These are phyloP conservation scores for Sapria himalayana DNA, from an alignment of 345 rosid genomes.

Conservation along the genomic window DNA sequence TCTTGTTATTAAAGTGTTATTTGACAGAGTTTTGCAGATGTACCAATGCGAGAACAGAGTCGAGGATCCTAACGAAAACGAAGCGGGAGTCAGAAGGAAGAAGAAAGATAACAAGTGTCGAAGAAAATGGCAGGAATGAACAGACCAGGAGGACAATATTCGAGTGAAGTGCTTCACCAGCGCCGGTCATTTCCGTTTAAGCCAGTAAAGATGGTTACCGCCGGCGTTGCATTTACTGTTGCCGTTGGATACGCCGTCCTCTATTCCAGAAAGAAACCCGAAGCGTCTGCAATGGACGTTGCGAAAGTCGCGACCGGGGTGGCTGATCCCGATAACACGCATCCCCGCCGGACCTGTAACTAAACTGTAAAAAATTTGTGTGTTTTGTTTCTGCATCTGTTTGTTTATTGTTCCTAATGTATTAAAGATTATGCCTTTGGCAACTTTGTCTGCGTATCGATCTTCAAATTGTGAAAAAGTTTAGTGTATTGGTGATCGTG, in stretches of 20 bases:
- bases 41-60: too few relatives aligned
- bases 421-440: too few relatives aligned
- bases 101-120: background rate
- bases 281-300: slow-evolving; percentile 41
- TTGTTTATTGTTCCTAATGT: too few relatives aligned
- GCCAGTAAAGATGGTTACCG: slow-evolving; percentile 26
- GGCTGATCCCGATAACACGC: slow-evolving; percentile 21
- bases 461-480: too few relatives aligned
- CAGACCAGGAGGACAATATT: background rate
- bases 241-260: slow-evolving; percentile 29
- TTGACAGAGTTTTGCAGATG: too few relatives aligned
- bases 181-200: slow-evolving; percentile 9
- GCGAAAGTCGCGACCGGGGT: slow-evolving; percentile 40
- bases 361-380: too few relatives aligned
- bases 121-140: background rate
- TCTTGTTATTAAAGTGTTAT: too few relatives aligned
- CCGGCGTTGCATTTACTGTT: slow-evolving; percentile 17
- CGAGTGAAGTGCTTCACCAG: slow-evolving; percentile 18
- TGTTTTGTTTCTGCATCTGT: too few relatives aligned
- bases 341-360: slow-evolving; percentile 27
- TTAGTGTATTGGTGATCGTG: too few relatives aligned
- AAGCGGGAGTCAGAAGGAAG: too few relatives aligned
- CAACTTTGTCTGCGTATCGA: too few relatives aligned
- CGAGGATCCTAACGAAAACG: too few relatives aligned
- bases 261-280: slow-evolving; percentile 35